Conservation (phyloP, 2,329 filamentous ascomycete genomes). For the Penicillium oxalicum region DNA sequence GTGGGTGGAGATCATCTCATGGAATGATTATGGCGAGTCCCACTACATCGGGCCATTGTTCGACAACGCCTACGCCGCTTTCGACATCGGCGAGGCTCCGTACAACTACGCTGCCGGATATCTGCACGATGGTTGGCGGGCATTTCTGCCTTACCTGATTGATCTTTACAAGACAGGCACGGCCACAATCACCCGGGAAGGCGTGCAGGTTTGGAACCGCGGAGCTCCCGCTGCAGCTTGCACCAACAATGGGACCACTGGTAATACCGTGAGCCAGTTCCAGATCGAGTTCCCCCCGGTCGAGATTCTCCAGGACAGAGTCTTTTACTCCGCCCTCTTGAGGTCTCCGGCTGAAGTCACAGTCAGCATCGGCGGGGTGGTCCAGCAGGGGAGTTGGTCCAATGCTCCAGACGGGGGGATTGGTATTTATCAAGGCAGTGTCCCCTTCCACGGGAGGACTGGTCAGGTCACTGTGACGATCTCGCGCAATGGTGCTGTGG, state of each 20-base stretch:
- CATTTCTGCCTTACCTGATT: background rate
- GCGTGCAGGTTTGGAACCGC: background rate
- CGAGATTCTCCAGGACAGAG: background rate
- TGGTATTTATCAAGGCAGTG: background rate
- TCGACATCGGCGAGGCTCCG: background rate
- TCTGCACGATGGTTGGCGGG: background rate
- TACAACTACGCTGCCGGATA: background rate
- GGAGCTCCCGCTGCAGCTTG: background rate
- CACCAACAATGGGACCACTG: background rate
- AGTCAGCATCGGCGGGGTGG: background rate
- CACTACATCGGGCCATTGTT: background rate
- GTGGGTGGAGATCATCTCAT: background rate
- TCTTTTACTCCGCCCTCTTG: background rate
- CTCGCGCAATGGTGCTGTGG: background rate
- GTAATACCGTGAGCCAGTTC: background rate
- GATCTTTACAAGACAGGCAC: background rate
- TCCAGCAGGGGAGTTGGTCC: background rate
- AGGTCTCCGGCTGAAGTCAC: background rate
- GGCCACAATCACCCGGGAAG: background rate
- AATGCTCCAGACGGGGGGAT: background rate
- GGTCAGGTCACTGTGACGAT: background rate
- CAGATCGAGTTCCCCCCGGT: background rate
- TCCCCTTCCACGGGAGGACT: background rate
- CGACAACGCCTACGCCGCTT: background rate
- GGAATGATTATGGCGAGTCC: background rate